Evolutionary conservation across 2,329 filamentous ascomycete genomes (phyloP).

Genomic region (Aspergillus bombycis): DNA sequence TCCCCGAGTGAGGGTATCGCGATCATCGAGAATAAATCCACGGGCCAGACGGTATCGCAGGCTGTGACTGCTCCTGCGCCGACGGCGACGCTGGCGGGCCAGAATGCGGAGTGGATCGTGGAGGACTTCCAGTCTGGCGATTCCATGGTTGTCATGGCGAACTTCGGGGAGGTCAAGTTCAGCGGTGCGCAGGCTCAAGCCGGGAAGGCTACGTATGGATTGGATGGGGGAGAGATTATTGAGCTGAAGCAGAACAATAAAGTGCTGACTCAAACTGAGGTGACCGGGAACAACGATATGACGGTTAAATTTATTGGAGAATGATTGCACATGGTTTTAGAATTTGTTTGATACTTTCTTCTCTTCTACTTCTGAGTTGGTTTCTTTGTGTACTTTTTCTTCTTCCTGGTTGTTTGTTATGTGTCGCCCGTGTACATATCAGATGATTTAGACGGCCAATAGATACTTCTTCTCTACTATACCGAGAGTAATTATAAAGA

Average conservation of each 20-base stretch:
- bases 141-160: constrained; percentile 48
- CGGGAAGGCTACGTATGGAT: constrained; percentile 28
- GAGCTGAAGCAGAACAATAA: constrained; percentile 51
- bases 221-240: constrained; percentile 46
- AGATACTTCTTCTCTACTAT: background rate
- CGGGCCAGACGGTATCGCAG: constrained; percentile 56
- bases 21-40: constrained; percentile 57
- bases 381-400: background rate
- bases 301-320: constrained; percentile 26
- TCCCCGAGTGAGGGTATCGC: constrained; percentile 50
- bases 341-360: background rate
- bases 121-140: constrained; percentile 54
- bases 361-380: background rate
- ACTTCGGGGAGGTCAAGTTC: constrained; percentile 52
- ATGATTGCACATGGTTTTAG: background rate
- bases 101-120: constrained; percentile 67
- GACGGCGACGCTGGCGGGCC: constrained; percentile 52
- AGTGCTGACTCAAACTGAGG: constrained; percentile 34
- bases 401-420: background rate
- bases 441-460: background rate
- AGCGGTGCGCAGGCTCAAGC: constrained; percentile 35
- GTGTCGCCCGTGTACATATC: background rate
- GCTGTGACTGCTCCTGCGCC: constrained; percentile 50
- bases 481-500: no score
- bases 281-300: constrained; percentile 31